phyloP scores from a whole-genome alignment of 345 rosid species.

The Aquilaria yunnanensis region DNA sequence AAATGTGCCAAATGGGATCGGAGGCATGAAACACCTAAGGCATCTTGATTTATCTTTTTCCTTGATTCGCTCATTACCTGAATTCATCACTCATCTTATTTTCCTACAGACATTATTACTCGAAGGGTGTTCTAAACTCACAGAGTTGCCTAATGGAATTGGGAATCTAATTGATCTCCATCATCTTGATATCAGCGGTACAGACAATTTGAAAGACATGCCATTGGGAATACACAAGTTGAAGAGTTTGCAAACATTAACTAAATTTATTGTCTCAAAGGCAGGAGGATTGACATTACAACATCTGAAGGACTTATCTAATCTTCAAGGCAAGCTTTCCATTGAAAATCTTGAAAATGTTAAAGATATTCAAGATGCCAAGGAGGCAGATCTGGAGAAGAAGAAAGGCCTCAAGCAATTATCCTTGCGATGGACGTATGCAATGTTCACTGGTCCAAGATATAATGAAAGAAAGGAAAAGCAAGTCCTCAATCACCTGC shows the following conservation, averaged over 20 bases:
- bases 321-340: constrained; percentile 21
- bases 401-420: constrained; percentile 3
- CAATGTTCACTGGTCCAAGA: too few species aligned
- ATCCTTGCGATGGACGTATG: constrained; percentile 3
- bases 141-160: constrained; percentile 13
- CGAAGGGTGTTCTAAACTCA: constrained; percentile 8
- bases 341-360: constrained; percentile 15
- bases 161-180: constrained; percentile 15
- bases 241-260: constrained; percentile 12
- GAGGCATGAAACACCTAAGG: not conserved
- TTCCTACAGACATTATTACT: constrained; percentile 19
- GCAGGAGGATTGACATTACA: not conserved
- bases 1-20: not conserved
- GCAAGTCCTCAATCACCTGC: constrained; percentile 4
- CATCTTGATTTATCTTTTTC: not conserved
- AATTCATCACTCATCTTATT: not conserved
- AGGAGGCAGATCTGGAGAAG: constrained; percentile 3
- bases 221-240: constrained; percentile 13
- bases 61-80: not conserved
- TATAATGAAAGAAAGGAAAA: too few species aligned
- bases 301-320: constrained; percentile 18
- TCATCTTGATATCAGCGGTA: constrained; percentile 21
- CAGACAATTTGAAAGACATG: constrained; percentile 13
- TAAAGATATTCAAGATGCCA: constrained; percentile 6
- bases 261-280: constrained; percentile 9